Base-by-base conservation (phyloP, 208 protist species). In the Leishmania arabica region DNA sequence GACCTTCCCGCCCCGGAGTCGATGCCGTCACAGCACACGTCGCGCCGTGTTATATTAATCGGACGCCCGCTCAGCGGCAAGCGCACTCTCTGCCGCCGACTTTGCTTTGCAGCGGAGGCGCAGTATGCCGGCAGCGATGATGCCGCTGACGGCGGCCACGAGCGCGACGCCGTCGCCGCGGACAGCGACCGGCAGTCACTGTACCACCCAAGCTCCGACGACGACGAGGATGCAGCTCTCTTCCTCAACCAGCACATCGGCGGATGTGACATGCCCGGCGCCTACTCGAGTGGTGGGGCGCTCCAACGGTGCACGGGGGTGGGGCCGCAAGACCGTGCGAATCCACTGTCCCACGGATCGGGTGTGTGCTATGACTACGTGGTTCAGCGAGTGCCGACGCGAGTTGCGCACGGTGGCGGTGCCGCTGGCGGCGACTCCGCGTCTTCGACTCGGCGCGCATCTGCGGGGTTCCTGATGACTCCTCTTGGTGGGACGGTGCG, bases 301-400 rank as follows among this genome's bases (percentile, higher is more conserved):
- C 13, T 64, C 31, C 69, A 68, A 79, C 80, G 72, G 65, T 24
- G 58, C 11, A 75, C 77, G 2, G 60, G 62, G 42, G 47, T 54
- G 6, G 76, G 79, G 1, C 62, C 81, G 31, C 77, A 79, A 31
- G 64, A 54, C 17, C 80, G 86, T 66, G n/a, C 73, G 42, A 75
- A 60, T 6, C 65, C 87, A 0, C 85, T 91, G 66, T 79, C 81
- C 31, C 89, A 94, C 75, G 91, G 91, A 47, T 87, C 86, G 8
- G 93, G 93, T 37, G 84, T 95, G 40, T 79, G 87, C 24, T 92
- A 95, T 58, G 89, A 90, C 79, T 97, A 92, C 86, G 85, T 95
- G 6, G 56, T 89, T 15, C 93, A 94, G 79, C 90, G 90, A 60
- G 65, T 95, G 19, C 88, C 90, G 15, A 65, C 76, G 15, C 86